Evolutionary conservation across 129 eudicot genomes (phyloP).

Genomic region (Tagetes patula): DNA sequence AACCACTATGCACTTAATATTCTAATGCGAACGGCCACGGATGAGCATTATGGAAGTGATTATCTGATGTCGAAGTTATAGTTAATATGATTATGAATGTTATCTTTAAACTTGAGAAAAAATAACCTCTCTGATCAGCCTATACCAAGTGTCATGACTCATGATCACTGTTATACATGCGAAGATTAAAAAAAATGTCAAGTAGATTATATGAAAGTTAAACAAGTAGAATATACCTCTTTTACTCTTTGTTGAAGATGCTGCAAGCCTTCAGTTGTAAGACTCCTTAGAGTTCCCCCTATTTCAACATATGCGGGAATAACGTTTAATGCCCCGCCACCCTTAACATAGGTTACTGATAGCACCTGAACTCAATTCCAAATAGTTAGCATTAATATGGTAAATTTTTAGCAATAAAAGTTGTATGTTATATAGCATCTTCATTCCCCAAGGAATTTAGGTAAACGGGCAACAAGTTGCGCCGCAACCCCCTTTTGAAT

Average conservation of each 20-base stretch:
- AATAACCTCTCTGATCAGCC: not conserved
- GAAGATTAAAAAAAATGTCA: not conserved
- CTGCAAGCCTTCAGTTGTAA: constrained; percentile 70
- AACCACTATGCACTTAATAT: not conserved
- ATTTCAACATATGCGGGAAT: constrained; percentile 65
- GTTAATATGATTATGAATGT: not conserved
- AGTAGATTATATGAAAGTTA: not conserved
- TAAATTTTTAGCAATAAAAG: not conserved
- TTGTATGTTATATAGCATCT: too few species aligned
- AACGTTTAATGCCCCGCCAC: constrained; percentile 58
- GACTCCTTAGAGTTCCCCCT: constrained; percentile 85
- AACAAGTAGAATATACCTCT: constrained; percentile 48
- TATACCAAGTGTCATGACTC: not conserved
- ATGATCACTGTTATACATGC: not conserved
- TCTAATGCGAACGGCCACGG: not conserved
- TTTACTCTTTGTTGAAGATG: constrained; percentile 70
- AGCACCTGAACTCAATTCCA: constrained; percentile 54
- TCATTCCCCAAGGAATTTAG: too few species aligned
- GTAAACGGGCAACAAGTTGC: too few species aligned
- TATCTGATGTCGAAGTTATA: not conserved
- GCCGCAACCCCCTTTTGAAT: too few species aligned
- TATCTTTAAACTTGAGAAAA: not conserved
- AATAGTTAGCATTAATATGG: constrained; percentile 24
- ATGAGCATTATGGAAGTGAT: not conserved
- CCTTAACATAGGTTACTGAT: constrained; percentile 74